These are phyloP conservation scores for Ascomycota sp. DNA, from an alignment of 2,329 filamentous ascomycete genomes.

Conservation along the genomic window DNA sequence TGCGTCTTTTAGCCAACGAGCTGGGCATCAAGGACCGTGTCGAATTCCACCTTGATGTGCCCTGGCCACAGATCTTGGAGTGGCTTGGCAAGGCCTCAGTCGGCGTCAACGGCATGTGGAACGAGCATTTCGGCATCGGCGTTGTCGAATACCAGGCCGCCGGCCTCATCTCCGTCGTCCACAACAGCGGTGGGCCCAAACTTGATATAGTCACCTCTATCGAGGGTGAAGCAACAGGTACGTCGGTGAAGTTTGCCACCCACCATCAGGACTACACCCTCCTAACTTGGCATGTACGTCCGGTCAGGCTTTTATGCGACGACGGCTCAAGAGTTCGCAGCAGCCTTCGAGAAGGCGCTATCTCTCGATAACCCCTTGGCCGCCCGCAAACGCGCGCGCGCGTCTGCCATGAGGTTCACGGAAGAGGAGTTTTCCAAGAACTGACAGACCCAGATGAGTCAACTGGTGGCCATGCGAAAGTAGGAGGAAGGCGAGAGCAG, in stretches of 20 bases:
- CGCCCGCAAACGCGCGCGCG: slow-evolving; percentile 55
- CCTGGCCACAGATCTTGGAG: slow-evolving; percentile 69
- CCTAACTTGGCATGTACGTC: too few relatives aligned
- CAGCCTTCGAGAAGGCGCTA: slow-evolving; percentile 60
- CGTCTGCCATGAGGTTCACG: slow-evolving; percentile 67
- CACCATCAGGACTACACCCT: too few relatives aligned
- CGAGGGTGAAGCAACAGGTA: slow-evolving; percentile 60
- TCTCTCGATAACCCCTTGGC: slow-evolving; percentile 49
- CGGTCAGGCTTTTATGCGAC: slow-evolving; percentile 61
- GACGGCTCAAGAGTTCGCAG: slow-evolving; percentile 58
- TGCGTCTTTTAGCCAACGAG: slow-evolving; percentile 71
- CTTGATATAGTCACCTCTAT: slow-evolving; percentile 75
- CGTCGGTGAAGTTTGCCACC: slow-evolving; percentile 6
- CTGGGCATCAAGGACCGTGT: slow-evolving; percentile 67
- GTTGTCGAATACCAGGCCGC: slow-evolving; percentile 97
- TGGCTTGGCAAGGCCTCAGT: slow-evolving; percentile 61
- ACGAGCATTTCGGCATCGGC: slow-evolving; percentile 96
- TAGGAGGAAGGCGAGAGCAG: slow-evolving; percentile 2
- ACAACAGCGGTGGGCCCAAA: slow-evolving; percentile 83
- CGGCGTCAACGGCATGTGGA: slow-evolving; percentile 98
- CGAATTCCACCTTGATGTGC: slow-evolving; percentile 74
- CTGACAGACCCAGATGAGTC: slow-evolving; percentile 60
- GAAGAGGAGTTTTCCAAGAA: slow-evolving; percentile 65
- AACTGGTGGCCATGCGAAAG: slow-evolving; percentile 33
- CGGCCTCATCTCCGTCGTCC: slow-evolving; percentile 79